Base-by-base conservation (phyloP, 2,329 filamentous ascomycete genomes). In the Leptosphaerulina australis region DNA sequence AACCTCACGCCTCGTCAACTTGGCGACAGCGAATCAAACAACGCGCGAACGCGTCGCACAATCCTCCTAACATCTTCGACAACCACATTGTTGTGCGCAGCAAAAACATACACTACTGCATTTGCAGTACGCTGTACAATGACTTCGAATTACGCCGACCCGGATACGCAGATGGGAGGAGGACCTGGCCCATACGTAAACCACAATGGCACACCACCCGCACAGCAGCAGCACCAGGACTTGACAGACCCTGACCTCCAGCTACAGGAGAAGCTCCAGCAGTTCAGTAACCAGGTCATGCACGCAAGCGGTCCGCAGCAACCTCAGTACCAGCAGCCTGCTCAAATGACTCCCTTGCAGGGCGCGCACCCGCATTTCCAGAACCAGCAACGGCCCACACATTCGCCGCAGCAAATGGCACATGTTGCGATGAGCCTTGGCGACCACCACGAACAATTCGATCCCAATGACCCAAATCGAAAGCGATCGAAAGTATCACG, bases 401-500 rank as follows among this genome's bases (percentile, higher is more conserved):
- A 72, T 40, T 72, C 70, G 10, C 70, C 70, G 5, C 71, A 74
- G 50, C 69, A 72, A 44, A 73, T 74, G 70, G 71, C 70, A 12
- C 70, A 69, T 38, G 63, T 68, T 5, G 70, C 71, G 20, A 73
- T 74, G 70, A 71, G 59, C 47, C 44, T 73, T 44, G 67, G 70
- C 35, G 68, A 68, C 18, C 67, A 69, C 18, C 67, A 68, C 44
- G 62, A 69, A 29, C 53, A 60, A 17, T 73, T 68, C 38, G 64
- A 64, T 41, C 66, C 71, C 44, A 70, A 70, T 34, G 71, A 74
- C 28, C 64, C 64, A 33, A 71, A 62, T 30, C 60, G 69, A 38
- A 72, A 72, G 55, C 67, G 71, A 15, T 74, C 71, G 24, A 74
- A 75, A 56, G 71, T 74, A n/a, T 74, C 72, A 9, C 70, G 72